Base-by-base conservation (phyloP, 768 basidiomycete genomes). In the Pisolithus tinctorius region DNA sequence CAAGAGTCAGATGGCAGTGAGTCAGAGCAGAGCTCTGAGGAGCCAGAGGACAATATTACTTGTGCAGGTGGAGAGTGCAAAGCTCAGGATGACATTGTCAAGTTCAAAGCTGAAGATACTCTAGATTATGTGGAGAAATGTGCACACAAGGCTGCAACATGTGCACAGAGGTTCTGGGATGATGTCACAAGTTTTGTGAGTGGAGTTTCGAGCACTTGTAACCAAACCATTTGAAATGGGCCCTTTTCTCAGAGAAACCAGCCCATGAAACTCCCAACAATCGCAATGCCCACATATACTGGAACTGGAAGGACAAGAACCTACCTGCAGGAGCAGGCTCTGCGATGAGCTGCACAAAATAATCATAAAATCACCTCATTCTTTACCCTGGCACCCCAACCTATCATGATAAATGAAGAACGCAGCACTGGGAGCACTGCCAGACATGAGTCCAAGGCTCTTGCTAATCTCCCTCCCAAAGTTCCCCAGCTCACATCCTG, bases 111-210 rank as follows among this genome's bases (percentile, higher is more conserved):
- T 37, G 47, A 48, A 16, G 36, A 38, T 14, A 20, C 47, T 38
- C 23, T 36, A 37, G 47, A 48, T 38, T 48, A 48, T 48, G 47
- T 20, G 10, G 47, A 48, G 20, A 31, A 48, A 38, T 48, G 47
- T 48, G 47, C 47, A 17, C 16, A 13, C 16, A 26, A 48, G 23
- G 47, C 47, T 25, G 47, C 47, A 25, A 26, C 16, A 39, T 25
- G 6, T 38, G 47, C 38, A 48, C 47, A 38, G 6, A 39, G 23
- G 27, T 39, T 48, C 11, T 48, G 37, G 23, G 9, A 6, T 3
- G 5, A 45, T 14, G 20, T 45, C 6, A 45, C 25, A 17, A 42
- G n/a, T 23, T 20, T 13, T 27, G 29, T 27, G 16, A 27, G 29
- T 29, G n/a, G n/a, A n/a, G n/a, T n/a, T n/a, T n/a, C n/a, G n/a